Evolutionary conservation across 352 stramenopile species (phyloP).

Genomic region (Globisporangium cederbergense): DNA sequence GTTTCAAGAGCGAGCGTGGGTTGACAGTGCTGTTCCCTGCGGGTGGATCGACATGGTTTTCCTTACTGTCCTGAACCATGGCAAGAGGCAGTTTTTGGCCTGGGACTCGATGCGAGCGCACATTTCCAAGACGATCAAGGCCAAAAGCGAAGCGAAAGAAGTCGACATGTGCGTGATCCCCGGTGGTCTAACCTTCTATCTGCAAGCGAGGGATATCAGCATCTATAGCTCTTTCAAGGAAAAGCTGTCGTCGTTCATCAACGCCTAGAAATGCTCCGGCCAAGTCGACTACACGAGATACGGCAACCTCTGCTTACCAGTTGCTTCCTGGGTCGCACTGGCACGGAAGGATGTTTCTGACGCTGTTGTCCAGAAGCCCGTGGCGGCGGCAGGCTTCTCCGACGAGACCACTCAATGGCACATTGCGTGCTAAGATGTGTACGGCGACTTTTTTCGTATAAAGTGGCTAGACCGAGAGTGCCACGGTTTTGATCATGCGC

Average conservation of each 20-base stretch:
- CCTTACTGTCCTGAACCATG: neutral
- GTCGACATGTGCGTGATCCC: neutral
- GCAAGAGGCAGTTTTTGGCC: neutral
- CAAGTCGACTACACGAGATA: neutral
- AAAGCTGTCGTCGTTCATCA: neutral
- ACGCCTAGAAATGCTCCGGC: neutral
- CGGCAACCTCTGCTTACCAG: neutral
- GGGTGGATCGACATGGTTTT: neutral
- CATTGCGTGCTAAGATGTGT: neutral
- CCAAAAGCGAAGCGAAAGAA: neutral
- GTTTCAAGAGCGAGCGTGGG: neutral
- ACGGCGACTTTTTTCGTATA: neutral
- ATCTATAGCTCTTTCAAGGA: constrained; percentile 6
- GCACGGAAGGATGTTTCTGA: neutral
- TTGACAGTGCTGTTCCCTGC: neutral
- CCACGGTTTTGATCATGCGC: neutral
- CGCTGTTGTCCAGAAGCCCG: neutral
- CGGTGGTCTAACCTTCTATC: neutral
- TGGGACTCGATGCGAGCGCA: neutral
- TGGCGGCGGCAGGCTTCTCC: neutral
- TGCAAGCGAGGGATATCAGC: neutral
- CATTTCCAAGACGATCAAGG: neutral
- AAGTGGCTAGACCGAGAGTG: neutral
- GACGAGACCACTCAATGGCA: neutral
- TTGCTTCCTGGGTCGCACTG: neutral